Evolutionary conservation across 106 monocot species (phyloP), one percentile per base, ranked within the genome.

Genomic region (Platanthera guangdongensis): DNA sequence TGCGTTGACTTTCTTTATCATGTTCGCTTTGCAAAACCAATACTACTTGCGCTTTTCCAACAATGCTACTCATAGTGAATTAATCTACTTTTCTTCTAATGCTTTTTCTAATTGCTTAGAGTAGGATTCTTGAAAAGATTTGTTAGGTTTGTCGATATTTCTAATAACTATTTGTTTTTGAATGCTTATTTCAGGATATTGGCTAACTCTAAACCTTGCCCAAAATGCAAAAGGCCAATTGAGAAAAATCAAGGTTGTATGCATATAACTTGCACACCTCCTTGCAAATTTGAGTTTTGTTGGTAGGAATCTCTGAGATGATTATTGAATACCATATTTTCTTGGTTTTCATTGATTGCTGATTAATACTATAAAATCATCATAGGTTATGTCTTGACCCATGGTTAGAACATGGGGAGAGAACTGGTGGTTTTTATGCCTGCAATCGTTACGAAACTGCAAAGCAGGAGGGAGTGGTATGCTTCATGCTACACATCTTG

Each of bases 231-330:
- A 78, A 71, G 94, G 47, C 94, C 94, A 76, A 94, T 94, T 80
- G 94, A 94, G 81, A 94, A 94, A 80, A 94, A 94, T 63, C 94
- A 94, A 73, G 94, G 94, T 7, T 94, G 94, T 73, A 91, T 91
- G 94, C 94, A 94, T 79, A 94, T 94, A 78, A 94, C 94, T 19
- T 94, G 94, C 53, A 89, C 94, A 52, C 91, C 94, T 73, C 94
- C 94, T 64, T 94, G 94, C 79, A 94, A 89, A 84, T 87, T 85
- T 82, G 94, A 94, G 76, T 94, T 94, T 76, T 94, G 94, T 83
- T 94, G 94, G 94, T 94, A 87, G 47, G 50, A 48, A 47, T 65
- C 7, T 16, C 12, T 50, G 12, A 50, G 18, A 9, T 76, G 15
- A 51, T 18, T 16, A 69, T 67, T 54, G n/a, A 65, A 62, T 39